A percentile compares a stretch with the other conserved stretches of the same genome.
phyloP scores from a whole-genome alignment of 345 rosid genomes.

The Salix udensis region DNA sequence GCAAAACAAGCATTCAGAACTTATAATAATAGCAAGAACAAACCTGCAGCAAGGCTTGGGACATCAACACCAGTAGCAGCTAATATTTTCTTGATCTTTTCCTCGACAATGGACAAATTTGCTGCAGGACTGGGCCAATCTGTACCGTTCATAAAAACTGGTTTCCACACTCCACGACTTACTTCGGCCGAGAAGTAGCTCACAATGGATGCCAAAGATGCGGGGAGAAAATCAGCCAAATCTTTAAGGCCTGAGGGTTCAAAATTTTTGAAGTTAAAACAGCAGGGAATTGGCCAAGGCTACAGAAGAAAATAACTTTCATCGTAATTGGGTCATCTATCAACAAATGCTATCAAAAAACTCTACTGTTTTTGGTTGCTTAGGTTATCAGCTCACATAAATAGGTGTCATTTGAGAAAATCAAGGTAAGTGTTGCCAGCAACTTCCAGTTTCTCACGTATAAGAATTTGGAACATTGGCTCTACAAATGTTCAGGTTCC shows the following conservation, averaged over 20 bases:
- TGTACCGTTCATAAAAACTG: conserved; percentile 92
- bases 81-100: conserved; percentile 74
- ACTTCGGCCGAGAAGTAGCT: conserved; percentile 96
- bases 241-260: conserved; percentile 72
- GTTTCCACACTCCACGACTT: conserved; percentile 93
- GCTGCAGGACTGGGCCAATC: conserved; percentile 99
- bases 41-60: conserved; percentile 83
- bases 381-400: background rate
- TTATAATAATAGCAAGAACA: background rate
- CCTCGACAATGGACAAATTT: conserved; percentile 73
- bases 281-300: background rate
- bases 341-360: background rate
- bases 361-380: background rate
- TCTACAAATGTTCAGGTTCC: background rate
- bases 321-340: background rate
- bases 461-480: background rate
- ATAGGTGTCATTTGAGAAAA: background rate
- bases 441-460: conserved; percentile 31
- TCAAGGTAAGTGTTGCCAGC: background rate
- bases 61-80: conserved; percentile 93
- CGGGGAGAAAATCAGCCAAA: conserved; percentile 90
- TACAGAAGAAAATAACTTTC: background rate
- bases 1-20: background rate
- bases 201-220: conserved; percentile 75
- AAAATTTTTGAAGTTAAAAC: conserved; percentile 1